phyloP scores from a whole-genome alignment of 495 filamentous ascomycete genomes.

The Annulohypoxylon bovei region DNA sequence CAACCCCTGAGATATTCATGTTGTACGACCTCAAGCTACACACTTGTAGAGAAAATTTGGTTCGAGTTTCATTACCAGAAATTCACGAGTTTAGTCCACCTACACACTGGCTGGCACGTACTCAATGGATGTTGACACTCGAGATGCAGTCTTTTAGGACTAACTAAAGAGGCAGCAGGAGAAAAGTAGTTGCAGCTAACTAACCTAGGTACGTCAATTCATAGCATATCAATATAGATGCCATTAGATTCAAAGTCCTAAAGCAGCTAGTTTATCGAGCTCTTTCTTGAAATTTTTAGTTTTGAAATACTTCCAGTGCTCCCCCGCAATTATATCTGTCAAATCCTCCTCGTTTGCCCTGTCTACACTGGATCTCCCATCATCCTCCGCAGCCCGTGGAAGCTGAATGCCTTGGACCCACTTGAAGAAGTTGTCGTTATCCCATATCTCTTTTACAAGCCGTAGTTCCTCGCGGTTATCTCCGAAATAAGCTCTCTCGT shows the following conservation, averaged over 20 bases:
- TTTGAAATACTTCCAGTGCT: constrained; percentile 24
- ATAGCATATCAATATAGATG: too few species aligned
- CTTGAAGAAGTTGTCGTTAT: constrained; percentile 26
- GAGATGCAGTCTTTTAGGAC: not conserved
- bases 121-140: not conserved
- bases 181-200: too few species aligned
- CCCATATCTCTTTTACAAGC: constrained; percentile 30
- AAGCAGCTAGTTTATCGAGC: not conserved
- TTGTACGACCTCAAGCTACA: too few species aligned
- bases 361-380: not conserved
- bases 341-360: constrained; percentile 5
- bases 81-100: not conserved
- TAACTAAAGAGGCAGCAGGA: not conserved
- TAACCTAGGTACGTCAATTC: too few species aligned
- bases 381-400: not conserved
- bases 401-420: constrained; percentile 24
- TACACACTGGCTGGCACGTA: too few species aligned
- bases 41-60: too few species aligned
- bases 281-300: not conserved
- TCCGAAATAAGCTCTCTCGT: constrained; percentile 36
- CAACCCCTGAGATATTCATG: too few species aligned
- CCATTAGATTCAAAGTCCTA: constrained; percentile 2
- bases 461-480: constrained; percentile 28
- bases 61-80: not conserved
- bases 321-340: constrained; percentile 18